Evolutionary conservation across 1,284 basidiomycete species (phyloP), one percentile per base, ranked within the genome.

Genomic region (Trametes hirsuta): DNA sequence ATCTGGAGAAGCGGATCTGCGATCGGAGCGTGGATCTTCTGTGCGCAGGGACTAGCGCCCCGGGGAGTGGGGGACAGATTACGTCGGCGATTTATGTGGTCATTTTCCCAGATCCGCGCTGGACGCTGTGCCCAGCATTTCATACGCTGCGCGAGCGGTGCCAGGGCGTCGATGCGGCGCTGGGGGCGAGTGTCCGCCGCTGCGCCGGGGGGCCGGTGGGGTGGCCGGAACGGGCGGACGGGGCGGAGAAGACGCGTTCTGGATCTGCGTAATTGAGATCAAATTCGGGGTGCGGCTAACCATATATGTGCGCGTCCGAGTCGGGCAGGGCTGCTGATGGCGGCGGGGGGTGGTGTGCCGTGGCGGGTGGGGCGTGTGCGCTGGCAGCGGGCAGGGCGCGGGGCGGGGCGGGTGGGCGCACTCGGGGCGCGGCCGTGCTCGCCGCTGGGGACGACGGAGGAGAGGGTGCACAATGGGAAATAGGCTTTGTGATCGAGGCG

Each of bases 1-100:
- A 69, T 69, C 68, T 68, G 40, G 3, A 57, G 65, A 64, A 63
- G 52, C 57, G 63, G 67, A 68, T 68, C 67, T 69, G 58, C 55
- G 64, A 66, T 66, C 64, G 59, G 64, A 63, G 58, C 47, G 25
- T 59, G 55, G 64, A 66, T 66, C 64, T 66, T 63, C 64, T 51
- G 55, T 24, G 6, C 21, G 54, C 50, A 15, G 39, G 40, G 53
- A 25, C 47, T 57, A 63, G 64, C 62, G 61, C 64, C 47, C 40
- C 25, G 35, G 47, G 36, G 45, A 36, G 55, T 25, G 40, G 53
- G 57, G 61, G 61, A 61, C 55, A 61, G 61, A 57, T 56, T 53
- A 61, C 54, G 61, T 61, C 64, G 59, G 53, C 54, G 47, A 58
- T 48, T 44, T 53, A 46, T 47, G 35, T 45, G 46, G 50, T 54